These are phyloP conservation scores for Ascochyta lentis DNA, from an alignment of 2,329 filamentous ascomycete genomes.

Conservation along the genomic window DNA sequence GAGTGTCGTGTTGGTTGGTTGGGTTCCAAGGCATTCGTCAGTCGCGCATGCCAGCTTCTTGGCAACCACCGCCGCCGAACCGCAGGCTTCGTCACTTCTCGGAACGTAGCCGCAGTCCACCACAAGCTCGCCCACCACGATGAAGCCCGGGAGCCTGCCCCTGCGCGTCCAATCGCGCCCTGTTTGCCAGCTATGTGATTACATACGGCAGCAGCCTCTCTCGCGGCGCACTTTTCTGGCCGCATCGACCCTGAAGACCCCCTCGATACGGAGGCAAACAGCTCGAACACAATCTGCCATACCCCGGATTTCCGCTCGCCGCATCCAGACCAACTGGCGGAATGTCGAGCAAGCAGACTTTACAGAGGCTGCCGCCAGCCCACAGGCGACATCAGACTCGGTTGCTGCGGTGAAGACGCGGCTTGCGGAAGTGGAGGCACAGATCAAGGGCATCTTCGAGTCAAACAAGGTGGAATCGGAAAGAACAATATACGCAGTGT, in stretches of 20 bases:
- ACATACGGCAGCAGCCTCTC: slow-evolving; percentile 38
- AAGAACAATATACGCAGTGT: slow-evolving; percentile 23
- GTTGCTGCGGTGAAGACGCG: slow-evolving; percentile 28
- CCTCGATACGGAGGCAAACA: slow-evolving; percentile 34
- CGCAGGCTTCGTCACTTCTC: slow-evolving; percentile 13
- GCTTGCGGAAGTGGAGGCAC: slow-evolving; percentile 35
- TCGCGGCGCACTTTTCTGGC: slow-evolving; percentile 37
- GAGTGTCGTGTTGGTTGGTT: slow-evolving; percentile 28
- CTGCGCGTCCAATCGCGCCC: slow-evolving; percentile 39
- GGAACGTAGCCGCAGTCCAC: background rate
- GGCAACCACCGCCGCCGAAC: background rate
- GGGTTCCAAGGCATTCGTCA: slow-evolving; percentile 17
- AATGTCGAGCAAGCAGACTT: slow-evolving; percentile 20
- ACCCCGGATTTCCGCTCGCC: slow-evolving; percentile 25
- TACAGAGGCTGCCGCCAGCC: slow-evolving; percentile 18
- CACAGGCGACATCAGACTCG: slow-evolving; percentile 26
- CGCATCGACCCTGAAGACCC: slow-evolving; percentile 32
- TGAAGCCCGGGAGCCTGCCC: slow-evolving; percentile 39
- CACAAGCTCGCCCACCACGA: slow-evolving; percentile 20
- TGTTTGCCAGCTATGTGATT: slow-evolving; percentile 45
- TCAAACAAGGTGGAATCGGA: slow-evolving; percentile 41
- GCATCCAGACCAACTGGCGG: slow-evolving; percentile 28
- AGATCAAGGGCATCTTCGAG: slow-evolving; percentile 34
- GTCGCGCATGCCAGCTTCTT: slow-evolving; percentile 7
- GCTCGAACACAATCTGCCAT: slow-evolving; percentile 25